Evolutionary conservation across 1,139 yeast species (phyloP).

Genomic region (Yamadazyma diospyri): DNA sequence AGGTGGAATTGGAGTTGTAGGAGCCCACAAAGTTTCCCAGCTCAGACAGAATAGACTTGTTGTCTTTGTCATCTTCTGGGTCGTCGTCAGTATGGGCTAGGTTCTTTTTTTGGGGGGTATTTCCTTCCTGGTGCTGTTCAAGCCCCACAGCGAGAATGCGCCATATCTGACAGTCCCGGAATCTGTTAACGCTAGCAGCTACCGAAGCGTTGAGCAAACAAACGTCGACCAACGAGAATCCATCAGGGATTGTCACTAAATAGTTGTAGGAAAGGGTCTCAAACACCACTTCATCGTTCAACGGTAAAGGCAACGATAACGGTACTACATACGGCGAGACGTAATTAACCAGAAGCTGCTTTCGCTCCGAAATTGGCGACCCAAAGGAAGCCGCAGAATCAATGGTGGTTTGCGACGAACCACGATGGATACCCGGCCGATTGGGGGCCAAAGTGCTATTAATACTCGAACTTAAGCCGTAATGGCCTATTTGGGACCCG

Average conservation of each 20-base stretch:
- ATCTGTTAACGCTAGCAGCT: constrained; percentile 51
- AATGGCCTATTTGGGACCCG: neutral
- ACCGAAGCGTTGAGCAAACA: constrained; percentile 59
- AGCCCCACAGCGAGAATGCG: constrained; percentile 55
- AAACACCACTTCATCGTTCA: constrained; percentile 41
- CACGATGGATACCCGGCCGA: constrained; percentile 30
- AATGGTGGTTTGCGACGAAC: constrained; percentile 36
- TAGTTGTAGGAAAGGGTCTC: constrained; percentile 42
- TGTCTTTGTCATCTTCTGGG: constrained; percentile 14
- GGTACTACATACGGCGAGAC: constrained; percentile 47
- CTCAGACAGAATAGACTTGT: constrained; percentile 37
- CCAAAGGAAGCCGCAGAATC: constrained; percentile 27
- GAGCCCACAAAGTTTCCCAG: constrained; percentile 44
- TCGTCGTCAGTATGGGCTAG: constrained; percentile 6
- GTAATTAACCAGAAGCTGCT: constrained; percentile 18
- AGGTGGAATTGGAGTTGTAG: constrained; percentile 42
- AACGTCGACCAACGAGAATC: constrained; percentile 47
- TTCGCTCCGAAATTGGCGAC: constrained; percentile 12
- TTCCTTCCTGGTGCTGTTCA: constrained; percentile 32
- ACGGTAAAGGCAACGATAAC: constrained; percentile 39
- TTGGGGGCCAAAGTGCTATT: neutral
- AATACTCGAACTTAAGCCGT: neutral
- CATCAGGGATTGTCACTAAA: constrained; percentile 44
- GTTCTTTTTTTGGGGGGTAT: neutral
- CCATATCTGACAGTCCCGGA: constrained; percentile 70